A percentile compares a stretch with the other conserved stretches of the same genome.
Evolutionary conservation across 192 early-diverging fungal species (phyloP).

Genomic region (Backusella mclennaniae): DNA sequence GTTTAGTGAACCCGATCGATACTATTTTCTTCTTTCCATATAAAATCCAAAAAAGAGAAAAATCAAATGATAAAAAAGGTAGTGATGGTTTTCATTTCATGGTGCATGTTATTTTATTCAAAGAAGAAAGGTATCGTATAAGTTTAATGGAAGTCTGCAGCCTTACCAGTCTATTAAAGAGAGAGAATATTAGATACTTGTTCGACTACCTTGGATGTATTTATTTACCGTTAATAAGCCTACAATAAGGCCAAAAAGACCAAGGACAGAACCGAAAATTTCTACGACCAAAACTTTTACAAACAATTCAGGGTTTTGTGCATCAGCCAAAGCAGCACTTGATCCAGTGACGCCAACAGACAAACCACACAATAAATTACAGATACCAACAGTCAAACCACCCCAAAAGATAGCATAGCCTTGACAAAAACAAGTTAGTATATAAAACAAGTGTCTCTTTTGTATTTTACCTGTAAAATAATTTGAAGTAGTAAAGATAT

Average conservation of each 20-base stretch:
- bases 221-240: slow-evolving; percentile 75
- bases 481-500: slow-evolving; percentile 52
- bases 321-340: slow-evolving; percentile 94
- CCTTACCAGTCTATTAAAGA: slow-evolving; percentile 36
- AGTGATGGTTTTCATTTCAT: not conserved
- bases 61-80: slow-evolving; percentile 27
- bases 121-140: not conserved
- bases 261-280: slow-evolving; percentile 95
- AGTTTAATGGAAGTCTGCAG: slow-evolving; percentile 33
- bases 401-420: slow-evolving; percentile 96
- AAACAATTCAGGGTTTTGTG: slow-evolving; percentile 91
- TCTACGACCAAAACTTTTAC: slow-evolving; percentile 98
- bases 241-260: slow-evolving; percentile 95
- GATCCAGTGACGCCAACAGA: slow-evolving; percentile 92
- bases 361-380: slow-evolving; percentile 92
- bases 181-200: not conserved
- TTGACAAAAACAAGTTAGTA: slow-evolving; percentile 20
- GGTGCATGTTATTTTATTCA: not conserved
- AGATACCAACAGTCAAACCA: slow-evolving; percentile 91
- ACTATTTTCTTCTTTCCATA: no score
- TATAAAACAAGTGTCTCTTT: not conserved
- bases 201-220: not conserved
- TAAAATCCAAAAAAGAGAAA: not conserved
- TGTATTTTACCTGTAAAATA: slow-evolving; percentile 75
- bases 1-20: slow-evolving; percentile 70